Base-by-base conservation (phyloP, 2,329 filamentous ascomycete species). In the Cladobotryum mycophilum region DNA sequence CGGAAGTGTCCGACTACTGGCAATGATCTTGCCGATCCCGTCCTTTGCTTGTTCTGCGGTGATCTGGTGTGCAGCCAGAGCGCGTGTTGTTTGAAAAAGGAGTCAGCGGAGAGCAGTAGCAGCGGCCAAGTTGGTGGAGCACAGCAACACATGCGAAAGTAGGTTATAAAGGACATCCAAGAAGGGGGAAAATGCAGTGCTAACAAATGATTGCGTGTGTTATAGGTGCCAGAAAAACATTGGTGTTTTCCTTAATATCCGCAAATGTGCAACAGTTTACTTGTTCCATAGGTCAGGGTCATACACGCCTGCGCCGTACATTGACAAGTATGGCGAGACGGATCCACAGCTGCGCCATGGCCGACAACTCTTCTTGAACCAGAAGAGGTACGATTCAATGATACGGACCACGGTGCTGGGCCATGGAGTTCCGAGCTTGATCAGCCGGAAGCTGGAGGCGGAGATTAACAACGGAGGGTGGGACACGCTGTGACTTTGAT, bases 401-500 rank as follows among this genome's bases (percentile, higher is more conserved):
- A 77, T 96, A 51, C 79, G 93, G 46, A 88, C 85, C 58, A 83
- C 91, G 41, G 96, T 95, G 85, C 75, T 97, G 53, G 81, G 84
- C 45, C 90, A 96, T 61, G 85, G 87, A 4, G 82, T 99, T 25
- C 91, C 91, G 35, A 95, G 88, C 58, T 84, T 89, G 43, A 96
- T 99, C 64, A 88, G 87, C 57, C 79, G 93, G 58, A 92, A 89
- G 69, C 70, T 99, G 58, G 93, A 99, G 73, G 86, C 89, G 13
- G 93, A 99, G 67, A 89, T 96, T 41, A 99, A 99, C 65, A 96
- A 89, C 61, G 93, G 93, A 1, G 93, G 93, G 0, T 99, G 93
- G 93, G 93, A 99, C 73, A 96, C 83, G 37, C 54, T 70, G 50
- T 70, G 60, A 60, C 36, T 5, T n/a, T 14, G 41, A 41, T n/a